Base-by-base conservation (phyloP, 2,329 filamentous ascomycete species). In the Fusarium odoratissimum region DNA sequence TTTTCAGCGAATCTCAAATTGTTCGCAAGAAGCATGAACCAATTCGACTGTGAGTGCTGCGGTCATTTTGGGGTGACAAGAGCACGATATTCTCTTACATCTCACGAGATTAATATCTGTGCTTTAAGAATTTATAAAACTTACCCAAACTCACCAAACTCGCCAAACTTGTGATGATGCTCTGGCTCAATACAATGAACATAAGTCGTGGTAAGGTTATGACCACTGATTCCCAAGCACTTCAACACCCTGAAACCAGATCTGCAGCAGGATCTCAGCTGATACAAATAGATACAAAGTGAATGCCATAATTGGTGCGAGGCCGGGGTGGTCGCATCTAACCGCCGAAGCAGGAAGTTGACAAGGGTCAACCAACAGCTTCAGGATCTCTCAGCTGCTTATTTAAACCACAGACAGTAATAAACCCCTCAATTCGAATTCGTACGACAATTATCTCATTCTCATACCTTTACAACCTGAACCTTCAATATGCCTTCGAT, bases 281-380 rank as follows among this genome's bases (percentile, higher is more conserved):
- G 48, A 44, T 42, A 55, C 30, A 60, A 42, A 55, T 57, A 28
- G 41, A 57, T 8, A 23, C 23, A 33, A 30, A 37, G 8, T 55
- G 8, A 30, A 13, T 2, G 5, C 3, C 6, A 13, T 56, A 38
- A 60, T 60, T 60, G 58, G 58, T 1, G 9, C 10, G 31, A 14
- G 38, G 35, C 8, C 30, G 11, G 16, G 8, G 21, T 55, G 58
- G 58, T 44, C 31, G 58, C 58, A 56, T 60, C 58, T 60, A 60
- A 17, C 48, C 58, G 48, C 58, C 37, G 44, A 33, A 6, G 33
- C 9, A 16, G n/a, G 2, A 45, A 28, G 28, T 13, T 21, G 42
- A 59, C 56, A 25, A 21, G 56, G 58, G 58, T 60, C 38, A 44
- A 60, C 58, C 48, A 60, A 60, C 58, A 60, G 8, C 48, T 11